phyloP scores from a whole-genome alignment of 1,284 basidiomycete species.

The Malassezia furfur region DNA sequence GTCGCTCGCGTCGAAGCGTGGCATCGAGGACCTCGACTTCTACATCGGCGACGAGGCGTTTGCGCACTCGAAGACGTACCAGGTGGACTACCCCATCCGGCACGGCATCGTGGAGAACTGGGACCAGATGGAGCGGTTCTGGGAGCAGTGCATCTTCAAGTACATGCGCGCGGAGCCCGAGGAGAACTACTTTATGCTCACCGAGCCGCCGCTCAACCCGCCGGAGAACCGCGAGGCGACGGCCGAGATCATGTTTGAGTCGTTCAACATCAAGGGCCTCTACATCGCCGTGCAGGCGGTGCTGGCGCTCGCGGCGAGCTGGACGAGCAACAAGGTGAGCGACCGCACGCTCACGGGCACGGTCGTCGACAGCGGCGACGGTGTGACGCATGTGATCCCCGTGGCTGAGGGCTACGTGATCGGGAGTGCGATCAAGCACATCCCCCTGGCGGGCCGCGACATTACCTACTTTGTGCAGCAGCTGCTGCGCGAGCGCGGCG shows the following conservation, averaged over 20 bases:
- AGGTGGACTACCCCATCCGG: constrained; percentile 89
- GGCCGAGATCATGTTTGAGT: constrained; percentile 99
- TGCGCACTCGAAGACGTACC: constrained; percentile 81
- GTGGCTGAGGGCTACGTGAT: constrained; percentile 97
- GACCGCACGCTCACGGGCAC: constrained; percentile 93
- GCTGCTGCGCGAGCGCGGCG: constrained; percentile 86
- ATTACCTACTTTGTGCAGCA: constrained; percentile 96
- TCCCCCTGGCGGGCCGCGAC: constrained; percentile 94
- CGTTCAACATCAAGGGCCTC: constrained; percentile 92
- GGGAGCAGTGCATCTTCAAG: constrained; percentile 99
- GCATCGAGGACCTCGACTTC: constrained; percentile 98
- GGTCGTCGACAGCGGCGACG: constrained; percentile 96
- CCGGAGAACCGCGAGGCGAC: constrained; percentile 99
- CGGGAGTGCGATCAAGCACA: constrained; percentile 96
- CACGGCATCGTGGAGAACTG: constrained; percentile 99
- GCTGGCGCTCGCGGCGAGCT: constrained; percentile 93
- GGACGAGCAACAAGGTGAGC: constrained; percentile 83
- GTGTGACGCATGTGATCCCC: constrained; percentile 94
- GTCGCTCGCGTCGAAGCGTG: constrained; percentile 71
- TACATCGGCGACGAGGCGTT: constrained; percentile 98
- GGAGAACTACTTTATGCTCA: constrained; percentile 95
- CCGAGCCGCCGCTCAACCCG: constrained; percentile 93
- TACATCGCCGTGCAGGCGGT: constrained; percentile 99
- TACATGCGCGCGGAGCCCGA: constrained; percentile 96
- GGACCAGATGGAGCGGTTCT: constrained; percentile 99